These are phyloP conservation scores for peach (Prunus persica) DNA, from an alignment of 306 rosid species.

Conservation along the genomic window Prunus_persica_NCBIv2 NC_034009.1:26894501-26895000, in stretches of 20 bases:
- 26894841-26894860: constrained; percentile 22
- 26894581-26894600: too few relatives aligned
- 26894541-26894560: too few relatives aligned
- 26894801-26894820: constrained; percentile 40
- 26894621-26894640: too few relatives aligned
- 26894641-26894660: too few relatives aligned
- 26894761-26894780: constrained; percentile 52
- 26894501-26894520: too few relatives aligned
- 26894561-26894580: too few relatives aligned
- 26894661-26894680: neutral
- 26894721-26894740: neutral
- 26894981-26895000: constrained; percentile 21
- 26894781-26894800: constrained; percentile 48
- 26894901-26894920: constrained; percentile 28
- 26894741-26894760: neutral
- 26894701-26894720: neutral
- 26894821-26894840: constrained; percentile 32
- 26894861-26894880: constrained; percentile 29
- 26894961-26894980: neutral
- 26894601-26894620: too few relatives aligned
- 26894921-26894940: constrained; percentile 33
- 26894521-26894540: too few relatives aligned
- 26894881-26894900: constrained; percentile 1
- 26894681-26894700: neutral
- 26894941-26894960: constrained; percentile 56